Conservation (phyloP, 257 asterid genomes). For the Solanum pimpinellifolium region DNA sequence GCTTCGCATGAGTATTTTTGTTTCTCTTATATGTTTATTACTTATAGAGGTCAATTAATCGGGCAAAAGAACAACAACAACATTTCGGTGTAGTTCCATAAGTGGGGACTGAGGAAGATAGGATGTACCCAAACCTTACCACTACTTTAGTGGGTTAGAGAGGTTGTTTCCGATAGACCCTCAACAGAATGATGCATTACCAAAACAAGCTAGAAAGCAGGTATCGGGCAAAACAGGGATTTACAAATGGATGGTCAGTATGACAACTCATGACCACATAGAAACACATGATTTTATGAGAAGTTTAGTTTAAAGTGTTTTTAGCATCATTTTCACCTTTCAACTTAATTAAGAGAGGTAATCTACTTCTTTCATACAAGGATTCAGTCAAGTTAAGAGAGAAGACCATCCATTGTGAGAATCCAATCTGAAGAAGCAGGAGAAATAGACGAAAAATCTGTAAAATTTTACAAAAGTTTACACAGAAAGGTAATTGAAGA, state of each 20-base stretch:
- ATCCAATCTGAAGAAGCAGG: background rate
- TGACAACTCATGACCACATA: background rate
- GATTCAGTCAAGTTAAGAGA: background rate
- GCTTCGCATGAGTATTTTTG: background rate
- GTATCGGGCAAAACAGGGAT: background rate
- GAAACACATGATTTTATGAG: background rate
- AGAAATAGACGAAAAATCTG: background rate
- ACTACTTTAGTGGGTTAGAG: background rate
- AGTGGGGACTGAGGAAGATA: too few species aligned
- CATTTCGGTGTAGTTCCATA: too few species aligned
- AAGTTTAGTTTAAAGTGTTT: background rate
- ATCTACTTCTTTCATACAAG: background rate
- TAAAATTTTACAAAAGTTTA: background rate
- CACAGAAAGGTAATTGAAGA: background rate
- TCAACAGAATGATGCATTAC: background rate
- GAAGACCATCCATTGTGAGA: background rate
- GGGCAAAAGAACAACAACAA: too few species aligned
- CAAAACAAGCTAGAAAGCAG: background rate
- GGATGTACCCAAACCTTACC: background rate
- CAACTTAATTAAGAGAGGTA: background rate
- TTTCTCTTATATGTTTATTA: background rate
- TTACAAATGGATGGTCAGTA: background rate
- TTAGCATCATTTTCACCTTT: background rate
- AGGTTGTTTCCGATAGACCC: background rate
- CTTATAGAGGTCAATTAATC: background rate